These are phyloP conservation scores for Citrus hindsii DNA, from an alignment of 345 rosid species.

Conservation along the genomic window DNA sequence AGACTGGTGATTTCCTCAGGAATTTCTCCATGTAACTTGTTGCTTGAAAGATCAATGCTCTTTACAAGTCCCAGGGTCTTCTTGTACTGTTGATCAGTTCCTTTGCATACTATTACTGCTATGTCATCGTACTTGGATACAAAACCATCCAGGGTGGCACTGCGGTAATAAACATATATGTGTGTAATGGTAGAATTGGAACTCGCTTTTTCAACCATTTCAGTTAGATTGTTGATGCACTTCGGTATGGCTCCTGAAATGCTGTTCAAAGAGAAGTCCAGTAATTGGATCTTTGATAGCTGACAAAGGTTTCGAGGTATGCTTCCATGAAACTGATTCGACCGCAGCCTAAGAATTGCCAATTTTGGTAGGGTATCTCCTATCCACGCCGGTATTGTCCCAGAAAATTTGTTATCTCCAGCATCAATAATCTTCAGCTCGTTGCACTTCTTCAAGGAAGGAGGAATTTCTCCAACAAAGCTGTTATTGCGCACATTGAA, in stretches of 20 bases:
- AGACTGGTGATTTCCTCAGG: neutral
- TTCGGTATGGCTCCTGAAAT: constrained; percentile 10
- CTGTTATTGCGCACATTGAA: constrained; percentile 17
- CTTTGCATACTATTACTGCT: neutral
- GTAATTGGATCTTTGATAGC: neutral
- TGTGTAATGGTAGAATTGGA: neutral
- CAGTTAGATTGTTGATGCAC: constrained; percentile 7
- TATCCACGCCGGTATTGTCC: constrained; percentile 22
- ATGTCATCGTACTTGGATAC: neutral
- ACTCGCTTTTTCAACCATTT: neutral
- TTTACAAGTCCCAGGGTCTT: neutral
- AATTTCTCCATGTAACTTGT: neutral
- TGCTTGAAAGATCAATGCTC: neutral
- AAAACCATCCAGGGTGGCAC: neutral
- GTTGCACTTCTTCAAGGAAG: constrained; percentile 7
- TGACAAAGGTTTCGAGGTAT: neutral
- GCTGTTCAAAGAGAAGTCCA: constrained; percentile 4
- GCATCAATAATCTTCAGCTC: constrained; percentile 10
- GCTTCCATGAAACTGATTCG: constrained; percentile 21
- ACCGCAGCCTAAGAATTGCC: constrained; percentile 12
- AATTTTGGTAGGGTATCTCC: constrained; percentile 3
- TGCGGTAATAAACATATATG: neutral
- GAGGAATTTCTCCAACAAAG: constrained; percentile 18
- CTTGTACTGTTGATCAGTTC: neutral
- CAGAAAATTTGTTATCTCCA: constrained; percentile 14